Evolutionary conservation across 805 yeast species (phyloP), one percentile per base, ranked within the genome.

Genomic region (Lipomyces orientalis): DNA sequence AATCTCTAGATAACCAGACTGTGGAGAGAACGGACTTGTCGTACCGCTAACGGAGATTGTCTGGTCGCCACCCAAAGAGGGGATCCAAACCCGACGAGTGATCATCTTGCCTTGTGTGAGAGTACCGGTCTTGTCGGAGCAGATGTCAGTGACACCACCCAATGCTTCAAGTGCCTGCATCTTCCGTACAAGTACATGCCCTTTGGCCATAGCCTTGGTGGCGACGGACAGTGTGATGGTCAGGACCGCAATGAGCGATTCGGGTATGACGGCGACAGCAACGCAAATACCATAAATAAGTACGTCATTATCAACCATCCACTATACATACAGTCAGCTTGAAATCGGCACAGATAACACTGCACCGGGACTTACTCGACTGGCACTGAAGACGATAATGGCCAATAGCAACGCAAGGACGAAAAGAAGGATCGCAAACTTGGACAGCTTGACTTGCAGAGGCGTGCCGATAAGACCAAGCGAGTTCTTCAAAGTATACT

Each of bases 271-370:
- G 4, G 93, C 87, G 60, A 90, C 80, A 74, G 90, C 90, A 59
- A 90, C 94, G 80, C 96, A 91, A 75, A 92, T 89, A 34, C 97
- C 97, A 76, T 91, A 91, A 60, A 91, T 87, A n/a, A 96, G 97
- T 37, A 91, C 95, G 73, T 91, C 91, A 65, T 83, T 86, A 73
- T 86, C 87, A 29, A 68, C 64, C 25, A 46, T 19, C 70, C 70
- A 68, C 66, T 64, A 43, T 16, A 29, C 0, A 54, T 9, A 9
- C 16, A 4, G 51, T 59, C 54, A 59, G 63, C n/a, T 2, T 57
- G 22, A 59, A 59, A 19, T 22, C 8, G 7, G 5, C 25, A 34
- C 22, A 6, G 19, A 35, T 10, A 29, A 33, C 54, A n/a, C 1
- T 31, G 59, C 58, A 56, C 51, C 43, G 90, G 90, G 95, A 19